Conservation (phyloP, 768 basidiomycete genomes). For the Boletales sp. region DNA sequence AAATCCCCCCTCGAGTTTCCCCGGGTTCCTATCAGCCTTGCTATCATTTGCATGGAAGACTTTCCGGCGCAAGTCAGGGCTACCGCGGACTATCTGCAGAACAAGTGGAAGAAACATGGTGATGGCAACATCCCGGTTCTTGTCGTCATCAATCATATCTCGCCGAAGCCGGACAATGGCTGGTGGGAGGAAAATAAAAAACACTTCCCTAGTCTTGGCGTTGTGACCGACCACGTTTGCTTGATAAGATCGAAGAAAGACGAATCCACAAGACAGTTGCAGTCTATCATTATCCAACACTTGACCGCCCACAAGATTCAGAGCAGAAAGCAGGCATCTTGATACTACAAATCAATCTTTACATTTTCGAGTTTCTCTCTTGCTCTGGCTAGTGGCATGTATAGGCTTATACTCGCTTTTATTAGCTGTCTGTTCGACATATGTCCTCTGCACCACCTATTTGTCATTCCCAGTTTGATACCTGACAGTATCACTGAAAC, state of each 20-base stretch:
- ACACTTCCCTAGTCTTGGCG: conserved; percentile 15
- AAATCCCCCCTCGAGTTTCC: conserved; percentile 19
- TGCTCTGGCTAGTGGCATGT: no score
- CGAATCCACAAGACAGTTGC: conserved; percentile 17
- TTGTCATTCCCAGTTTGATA: no score
- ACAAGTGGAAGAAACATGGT: conserved; percentile 15
- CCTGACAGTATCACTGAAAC: no score
- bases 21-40: conserved; percentile 19
- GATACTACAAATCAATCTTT: not conserved
- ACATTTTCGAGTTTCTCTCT: not conserved
- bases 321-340: not conserved
- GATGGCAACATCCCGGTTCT: conserved; percentile 15
- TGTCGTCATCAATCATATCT: conserved; percentile 19
- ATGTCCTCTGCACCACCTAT: no score
- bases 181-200: conserved; percentile 24
- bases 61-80: conserved; percentile 18
- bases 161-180: conserved; percentile 13
- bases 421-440: no score
- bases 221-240: conserved; percentile 14
- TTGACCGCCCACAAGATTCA: conserved; percentile 4
- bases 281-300: conserved; percentile 14
- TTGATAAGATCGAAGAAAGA: conserved; percentile 16
- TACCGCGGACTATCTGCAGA: conserved; percentile 16
- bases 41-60: conserved; percentile 21
- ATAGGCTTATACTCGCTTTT: no score